Evolutionary conservation across 1,284 basidiomycete genomes (phyloP), one percentile per base, ranked within the genome.

Genomic region (Apiotrichum laibachii): DNA sequence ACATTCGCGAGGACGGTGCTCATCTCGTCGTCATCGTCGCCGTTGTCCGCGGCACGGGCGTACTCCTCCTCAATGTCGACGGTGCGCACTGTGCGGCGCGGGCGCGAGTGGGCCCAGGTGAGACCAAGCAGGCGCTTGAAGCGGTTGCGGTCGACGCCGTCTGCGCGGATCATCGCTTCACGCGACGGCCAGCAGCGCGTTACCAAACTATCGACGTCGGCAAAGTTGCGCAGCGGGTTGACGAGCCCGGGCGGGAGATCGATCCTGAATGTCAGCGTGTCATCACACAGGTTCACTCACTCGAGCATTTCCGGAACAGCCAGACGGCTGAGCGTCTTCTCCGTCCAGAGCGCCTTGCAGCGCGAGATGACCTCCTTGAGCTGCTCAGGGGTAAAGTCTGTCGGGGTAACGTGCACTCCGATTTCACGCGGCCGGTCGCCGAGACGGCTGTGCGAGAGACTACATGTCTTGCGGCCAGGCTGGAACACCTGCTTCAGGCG

Each of bases 401-500:
- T 68, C 0, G 75, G 76, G 0, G 75, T 75, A 19, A 73, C 72
- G 55, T 76, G 73, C 1, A 77, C 76, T 2, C 74, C 76, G 44
- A 77, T 67, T 60, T 77, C 76, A 13, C 73, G 60, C 15, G 67
- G 67, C 2, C 76, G 63, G 53, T 76, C 74, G 6, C 76, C 76
- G n/a, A 77, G 60, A 35, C 76, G 76, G 33, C 60, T 73, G 56
- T 81, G 80, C 11, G 72, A 73, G 9, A 81, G 65, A 19, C 69
- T 68, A 61, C 80, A 81, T 11, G 80, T 81, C 64, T 79, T 79
- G 33, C 79, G 68, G 5, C 76, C 77, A 5, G 69, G 71, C 44
- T 73, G 73, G 67, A 81, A 81, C 34, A 80, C 73, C 61, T 80
- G 76, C 63, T 80, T 80, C 52, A 74, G 73, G 15, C 80, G 67